Base-by-base conservation (phyloP, 768 basidiomycete species). In the Suillus americanus region DNA sequence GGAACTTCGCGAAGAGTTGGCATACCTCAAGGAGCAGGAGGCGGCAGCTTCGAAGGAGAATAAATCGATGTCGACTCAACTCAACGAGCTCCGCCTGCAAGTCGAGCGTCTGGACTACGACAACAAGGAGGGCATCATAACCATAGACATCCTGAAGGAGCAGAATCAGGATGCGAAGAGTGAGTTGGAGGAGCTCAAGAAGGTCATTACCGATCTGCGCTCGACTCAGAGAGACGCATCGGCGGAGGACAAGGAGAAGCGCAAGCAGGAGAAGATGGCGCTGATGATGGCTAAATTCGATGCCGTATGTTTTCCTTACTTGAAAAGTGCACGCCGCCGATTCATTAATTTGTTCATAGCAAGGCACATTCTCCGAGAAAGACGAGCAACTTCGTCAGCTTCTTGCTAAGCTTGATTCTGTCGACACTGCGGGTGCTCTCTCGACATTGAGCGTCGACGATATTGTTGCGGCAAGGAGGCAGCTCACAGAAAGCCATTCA, bases 231-330 rank as follows among this genome's bases (percentile, higher is more conserved):
- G 90, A 77, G 92, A 93, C 65, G 86, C 90, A 18, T 89, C 90
- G 45, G 89, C 89, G 38, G 97, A 99, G 76, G 97, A 98, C 75
- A 98, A 96, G 80, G 97, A 99, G 83, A 97, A 94, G 83, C 88
- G 92, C 77, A 99, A 99, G 78, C 95, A 97, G 73, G 97, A 99
- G 82, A 98, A 98, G 85, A 94, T 99, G 92, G 95, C 94, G 10
- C 82, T 95, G 69, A 97, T 99, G 94, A 98, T 99, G 97, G 94
- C 97, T 64, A 96, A 97, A 77, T 97, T 99, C 70, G 96, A 99
- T 78, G 85, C 91, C 66, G 97, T 97, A 68, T 72, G 91, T 80
- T 64, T 62, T 20, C 40, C 53, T 60, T 62, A 64, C 18, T 55
- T 38, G 45, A 3, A 20, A 20, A 18, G 20, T 60, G 23, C n/a